Conservation (phyloP, 495 filamentous ascomycete genomes). For the Neurospora sp. region DNA sequence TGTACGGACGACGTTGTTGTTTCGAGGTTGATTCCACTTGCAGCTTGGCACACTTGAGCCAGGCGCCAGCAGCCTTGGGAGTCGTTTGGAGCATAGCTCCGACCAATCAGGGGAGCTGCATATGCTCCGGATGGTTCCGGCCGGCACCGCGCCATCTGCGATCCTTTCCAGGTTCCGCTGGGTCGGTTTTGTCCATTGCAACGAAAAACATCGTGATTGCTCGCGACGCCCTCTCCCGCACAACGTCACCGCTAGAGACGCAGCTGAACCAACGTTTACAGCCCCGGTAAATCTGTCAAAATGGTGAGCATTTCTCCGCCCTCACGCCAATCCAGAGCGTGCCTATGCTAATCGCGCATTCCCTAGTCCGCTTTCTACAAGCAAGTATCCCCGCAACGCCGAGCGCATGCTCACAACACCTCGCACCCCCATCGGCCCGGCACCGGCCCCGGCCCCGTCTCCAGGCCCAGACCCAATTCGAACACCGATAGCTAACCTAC, state of each 20-base stretch:
- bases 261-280: background rate
- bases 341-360: constrained; percentile 24
- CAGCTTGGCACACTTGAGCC: background rate
- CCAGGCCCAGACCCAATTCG: background rate
- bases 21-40: background rate
- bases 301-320: constrained; percentile 25
- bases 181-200: constrained; percentile 4
- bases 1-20: background rate
- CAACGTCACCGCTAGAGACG: constrained; percentile 6
- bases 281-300: constrained; percentile 9
- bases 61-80: constrained; percentile 1
- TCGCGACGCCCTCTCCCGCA: constrained; percentile 4
- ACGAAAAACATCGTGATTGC: constrained; percentile 13
- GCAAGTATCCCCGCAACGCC: constrained; percentile 44
- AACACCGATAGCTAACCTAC: constrained; percentile 18
- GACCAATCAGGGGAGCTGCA: constrained; percentile 24
- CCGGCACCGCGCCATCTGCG: constrained; percentile 3
- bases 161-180: constrained; percentile 18
- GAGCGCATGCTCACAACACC: background rate
- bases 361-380: constrained; percentile 59
- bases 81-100: constrained; percentile 18
- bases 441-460: background rate
- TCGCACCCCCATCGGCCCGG: background rate
- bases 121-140: constrained; percentile 18
- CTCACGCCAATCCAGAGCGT: background rate